Conservation (phyloP, 805 yeast genomes). For the Saturnispora gosingensis region DNA sequence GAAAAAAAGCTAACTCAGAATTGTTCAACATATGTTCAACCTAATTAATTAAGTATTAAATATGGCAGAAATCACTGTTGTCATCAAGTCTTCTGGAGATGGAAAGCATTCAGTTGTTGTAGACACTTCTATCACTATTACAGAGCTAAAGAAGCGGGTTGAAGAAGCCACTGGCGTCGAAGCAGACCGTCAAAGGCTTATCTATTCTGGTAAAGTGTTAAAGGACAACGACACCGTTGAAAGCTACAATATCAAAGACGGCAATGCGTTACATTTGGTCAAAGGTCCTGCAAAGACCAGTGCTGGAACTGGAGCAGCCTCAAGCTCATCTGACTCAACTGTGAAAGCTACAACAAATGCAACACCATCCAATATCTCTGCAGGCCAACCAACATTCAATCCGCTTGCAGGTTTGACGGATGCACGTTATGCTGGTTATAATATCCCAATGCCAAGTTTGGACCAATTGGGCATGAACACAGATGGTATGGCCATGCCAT, state of each 20-base stretch:
- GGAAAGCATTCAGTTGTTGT: conserved; percentile 63
- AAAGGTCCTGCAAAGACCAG: conserved; percentile 51
- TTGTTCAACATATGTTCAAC: background rate
- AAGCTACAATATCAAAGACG: conserved; percentile 72
- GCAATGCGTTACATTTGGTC: conserved; percentile 84
- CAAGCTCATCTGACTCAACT: conserved; percentile 18
- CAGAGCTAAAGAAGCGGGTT: conserved; percentile 58
- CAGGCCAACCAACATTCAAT: conserved; percentile 85
- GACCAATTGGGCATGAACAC: conserved; percentile 59
- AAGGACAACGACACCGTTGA: conserved; percentile 72
- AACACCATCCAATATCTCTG: conserved; percentile 47
- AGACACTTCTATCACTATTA: conserved; percentile 45
- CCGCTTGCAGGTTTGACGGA: conserved; percentile 90
- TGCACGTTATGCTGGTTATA: conserved; percentile 89
- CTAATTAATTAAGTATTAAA: background rate
- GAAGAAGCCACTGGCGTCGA: conserved; percentile 57
- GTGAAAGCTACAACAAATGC: conserved; percentile 14
- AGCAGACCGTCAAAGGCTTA: conserved; percentile 74
- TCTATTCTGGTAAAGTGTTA: conserved; percentile 88
- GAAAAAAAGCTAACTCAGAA: background rate
- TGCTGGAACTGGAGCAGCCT: conserved; percentile 12
- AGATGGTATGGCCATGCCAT: conserved; percentile 79
- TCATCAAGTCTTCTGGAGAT: conserved; percentile 49
- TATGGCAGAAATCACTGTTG: conserved; percentile 16
- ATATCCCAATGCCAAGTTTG: conserved; percentile 76